phyloP scores from a whole-genome alignment of 1,139 yeast species.

The Pneumocystis oryctolagi region DNA sequence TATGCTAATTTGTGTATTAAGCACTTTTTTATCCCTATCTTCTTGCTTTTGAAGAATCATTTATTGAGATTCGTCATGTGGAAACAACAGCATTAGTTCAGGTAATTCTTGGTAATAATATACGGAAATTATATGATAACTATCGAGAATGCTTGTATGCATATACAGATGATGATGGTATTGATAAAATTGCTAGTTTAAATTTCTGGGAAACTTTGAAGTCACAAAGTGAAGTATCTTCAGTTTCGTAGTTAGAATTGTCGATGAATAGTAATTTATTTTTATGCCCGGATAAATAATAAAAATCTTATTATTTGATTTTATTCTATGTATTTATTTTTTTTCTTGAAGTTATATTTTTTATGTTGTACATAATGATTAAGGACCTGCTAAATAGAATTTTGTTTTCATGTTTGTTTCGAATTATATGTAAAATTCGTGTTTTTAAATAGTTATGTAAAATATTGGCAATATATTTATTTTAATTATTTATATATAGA shows the following conservation, averaged over 20 bases:
- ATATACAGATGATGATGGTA: slow-evolving; percentile 52
- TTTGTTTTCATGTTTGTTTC: not conserved
- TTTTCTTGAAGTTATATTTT: not conserved
- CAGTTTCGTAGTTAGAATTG: not conserved
- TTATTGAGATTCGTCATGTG: slow-evolving; percentile 83
- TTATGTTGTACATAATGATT: not conserved
- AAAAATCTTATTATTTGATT: not conserved
- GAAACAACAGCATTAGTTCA: slow-evolving; percentile 73
- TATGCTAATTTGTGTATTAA: not conserved
- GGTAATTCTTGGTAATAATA: slow-evolving; percentile 89
- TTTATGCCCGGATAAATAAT: not conserved
- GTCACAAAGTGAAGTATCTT: slow-evolving; percentile 14
- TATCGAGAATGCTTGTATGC: not conserved
- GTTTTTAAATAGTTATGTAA: not conserved
- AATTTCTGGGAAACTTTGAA: slow-evolving; percentile 58
- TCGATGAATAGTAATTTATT: not conserved
- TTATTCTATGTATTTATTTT: not conserved
- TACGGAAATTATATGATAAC: slow-evolving; percentile 19
- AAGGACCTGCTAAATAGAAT: not conserved
- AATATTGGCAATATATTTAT: too few relatives aligned
- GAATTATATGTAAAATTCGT: not conserved
- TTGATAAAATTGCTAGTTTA: slow-evolving; percentile 76
- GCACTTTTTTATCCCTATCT: slow-evolving; percentile 89
- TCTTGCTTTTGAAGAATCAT: slow-evolving; percentile 74
- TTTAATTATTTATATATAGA: too few relatives aligned